Evolutionary conservation across 2,329 filamentous ascomycete genomes (phyloP).

Genomic region (Lasiodiplodia citricola): DNA sequence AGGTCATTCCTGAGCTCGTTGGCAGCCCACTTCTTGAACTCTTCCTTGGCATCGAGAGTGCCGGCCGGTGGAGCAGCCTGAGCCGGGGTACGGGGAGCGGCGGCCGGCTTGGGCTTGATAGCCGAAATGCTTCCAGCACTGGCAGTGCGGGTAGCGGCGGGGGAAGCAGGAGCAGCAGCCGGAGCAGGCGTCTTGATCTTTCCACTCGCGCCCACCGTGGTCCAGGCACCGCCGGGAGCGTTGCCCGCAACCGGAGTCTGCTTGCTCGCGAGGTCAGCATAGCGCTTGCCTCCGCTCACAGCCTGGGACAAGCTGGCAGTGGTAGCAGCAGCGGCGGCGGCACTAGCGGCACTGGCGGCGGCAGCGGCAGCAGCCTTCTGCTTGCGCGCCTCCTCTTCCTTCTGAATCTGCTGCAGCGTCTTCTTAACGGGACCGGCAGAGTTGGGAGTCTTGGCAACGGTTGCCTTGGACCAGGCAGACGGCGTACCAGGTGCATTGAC

Average conservation of each 20-base stretch:
- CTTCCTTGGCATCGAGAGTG: constrained; percentile 75
- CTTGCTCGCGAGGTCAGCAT: constrained; percentile 93
- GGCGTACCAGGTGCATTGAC: constrained; percentile 60
- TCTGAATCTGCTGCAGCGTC: constrained; percentile 93
- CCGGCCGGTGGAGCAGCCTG: constrained; percentile 55
- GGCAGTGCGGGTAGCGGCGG: constrained; percentile 53
- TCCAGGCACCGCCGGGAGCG: constrained; percentile 72
- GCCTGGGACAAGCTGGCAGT: constrained; percentile 30
- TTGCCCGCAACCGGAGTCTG: constrained; percentile 52
- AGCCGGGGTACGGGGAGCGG: constrained; percentile 48
- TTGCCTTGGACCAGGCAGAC: constrained; percentile 68
- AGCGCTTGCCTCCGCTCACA: constrained; percentile 73
- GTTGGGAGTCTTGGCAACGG: constrained; percentile 54
- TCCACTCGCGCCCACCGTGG: constrained; percentile 90
- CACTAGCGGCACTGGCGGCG: constrained; percentile 49
- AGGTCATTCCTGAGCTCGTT: constrained; percentile 77
- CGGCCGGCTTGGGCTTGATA: constrained; percentile 59
- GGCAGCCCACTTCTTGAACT: constrained; percentile 93
- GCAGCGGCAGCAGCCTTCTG: constrained; percentile 67
- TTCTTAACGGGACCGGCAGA: constrained; percentile 67
- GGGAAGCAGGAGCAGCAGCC: constrained; percentile 59
- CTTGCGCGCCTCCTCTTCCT: constrained; percentile 92
- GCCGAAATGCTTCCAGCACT: constrained; percentile 51
- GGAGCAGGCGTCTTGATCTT: constrained; percentile 80
- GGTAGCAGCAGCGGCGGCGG: constrained; percentile 52